These are phyloP conservation scores for Alternaria conjuncta DNA, from an alignment of 2,329 filamentous ascomycete genomes.

Conservation along the genomic window DNA sequence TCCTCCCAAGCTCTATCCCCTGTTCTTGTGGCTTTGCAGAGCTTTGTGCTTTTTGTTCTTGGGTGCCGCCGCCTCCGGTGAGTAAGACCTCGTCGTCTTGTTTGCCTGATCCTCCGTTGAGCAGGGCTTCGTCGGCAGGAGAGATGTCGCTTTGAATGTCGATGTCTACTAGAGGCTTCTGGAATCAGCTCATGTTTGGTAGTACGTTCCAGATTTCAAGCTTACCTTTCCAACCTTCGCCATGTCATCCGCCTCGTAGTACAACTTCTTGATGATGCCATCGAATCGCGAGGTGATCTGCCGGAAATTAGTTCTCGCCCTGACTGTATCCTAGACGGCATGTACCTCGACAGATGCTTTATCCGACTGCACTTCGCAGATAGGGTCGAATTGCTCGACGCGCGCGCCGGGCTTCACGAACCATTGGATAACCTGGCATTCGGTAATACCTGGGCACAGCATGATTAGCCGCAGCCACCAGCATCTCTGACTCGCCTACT, in stretches of 20 bases:
- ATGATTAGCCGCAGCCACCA: constrained; percentile 2
- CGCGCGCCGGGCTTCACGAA: constrained; percentile 95
- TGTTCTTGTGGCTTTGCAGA: constrained; percentile 22
- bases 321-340: background rate
- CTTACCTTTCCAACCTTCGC: constrained; percentile 81
- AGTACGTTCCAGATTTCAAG: background rate
- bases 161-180: constrained; percentile 86
- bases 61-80: constrained; percentile 19
- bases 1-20: constrained; percentile 38
- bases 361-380: constrained; percentile 98
- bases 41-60: constrained; percentile 22
- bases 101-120: constrained; percentile 43
- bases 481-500: constrained; percentile 22
- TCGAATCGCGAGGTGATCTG: constrained; percentile 95
- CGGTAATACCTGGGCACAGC: constrained; percentile 77
- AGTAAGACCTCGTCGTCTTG: constrained; percentile 18
- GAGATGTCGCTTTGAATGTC: constrained; percentile 83
- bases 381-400: constrained; percentile 96
- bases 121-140: constrained; percentile 61
- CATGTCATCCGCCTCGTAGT: constrained; percentile 96
- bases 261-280: constrained; percentile 92
- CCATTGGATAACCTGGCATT: constrained; percentile 99
- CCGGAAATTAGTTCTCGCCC: constrained; percentile 14
- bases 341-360: constrained; percentile 74
- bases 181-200: constrained; percentile 19